A percentile compares a stretch with the other conserved stretches of the same genome.
Conservation (phyloP, 1,284 basidiomycete species). For the Moniliella sp. region DNA sequence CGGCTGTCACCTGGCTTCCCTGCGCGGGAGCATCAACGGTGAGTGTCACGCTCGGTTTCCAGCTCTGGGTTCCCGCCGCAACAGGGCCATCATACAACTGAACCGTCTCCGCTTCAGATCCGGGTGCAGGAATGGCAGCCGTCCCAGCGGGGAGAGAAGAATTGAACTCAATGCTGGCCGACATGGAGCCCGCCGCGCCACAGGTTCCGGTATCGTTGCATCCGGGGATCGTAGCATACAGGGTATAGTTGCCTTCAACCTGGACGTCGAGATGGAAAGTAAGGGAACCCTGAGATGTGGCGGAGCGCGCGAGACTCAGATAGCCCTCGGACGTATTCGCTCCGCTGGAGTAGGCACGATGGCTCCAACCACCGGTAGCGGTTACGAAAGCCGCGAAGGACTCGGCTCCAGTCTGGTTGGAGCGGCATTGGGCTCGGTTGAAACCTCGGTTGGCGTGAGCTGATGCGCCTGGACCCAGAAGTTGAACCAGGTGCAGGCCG, state of each 20-base stretch:
- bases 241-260: conserved; percentile 60
- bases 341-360: conserved; percentile 36
- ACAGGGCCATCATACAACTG: conserved; percentile 62
- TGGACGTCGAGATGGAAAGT: conserved; percentile 67
- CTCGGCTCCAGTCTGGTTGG: too few species aligned
- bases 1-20: conserved; percentile 54
- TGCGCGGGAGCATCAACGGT: conserved; percentile 39
- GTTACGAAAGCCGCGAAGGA: too few species aligned
- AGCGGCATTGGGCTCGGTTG: conserved; percentile 18
- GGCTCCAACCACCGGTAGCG: conserved; percentile 16
- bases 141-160: conserved; percentile 42
- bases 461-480: conserved; percentile 56
- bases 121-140: conserved; percentile 1
- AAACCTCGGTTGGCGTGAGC: conserved; percentile 23
- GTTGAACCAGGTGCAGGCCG: conserved; percentile 66
- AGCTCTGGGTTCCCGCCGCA: conserved; percentile 35
- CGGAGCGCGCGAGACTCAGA: conserved; percentile 48
- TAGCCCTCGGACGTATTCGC: conserved; percentile 58
- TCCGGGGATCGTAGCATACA: conserved; percentile 66
- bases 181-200: conserved; percentile 53
- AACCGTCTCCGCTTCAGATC: conserved; percentile 49
- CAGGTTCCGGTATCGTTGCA: conserved; percentile 65
- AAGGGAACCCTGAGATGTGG: too few species aligned
- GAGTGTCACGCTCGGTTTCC: conserved; percentile 13
- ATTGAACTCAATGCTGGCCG: conserved; percentile 63